These are phyloP conservation scores for Golubevia sp. DNA, from an alignment of 1,284 basidiomycete species.

Conservation along the genomic window DNA sequence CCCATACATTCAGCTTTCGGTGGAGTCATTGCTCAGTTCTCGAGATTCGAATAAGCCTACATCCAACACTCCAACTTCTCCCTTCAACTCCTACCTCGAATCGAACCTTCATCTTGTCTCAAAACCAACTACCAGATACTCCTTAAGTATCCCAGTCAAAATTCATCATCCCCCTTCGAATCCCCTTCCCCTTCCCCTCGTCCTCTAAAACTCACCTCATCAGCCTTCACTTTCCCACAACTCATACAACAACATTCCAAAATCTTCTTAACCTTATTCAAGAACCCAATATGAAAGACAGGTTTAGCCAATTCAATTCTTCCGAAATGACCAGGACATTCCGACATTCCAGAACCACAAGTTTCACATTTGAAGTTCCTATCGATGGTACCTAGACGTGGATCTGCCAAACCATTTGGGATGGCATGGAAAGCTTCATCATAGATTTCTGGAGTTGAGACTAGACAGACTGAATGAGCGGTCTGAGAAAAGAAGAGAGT, in stretches of 20 bases:
- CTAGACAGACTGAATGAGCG: background rate
- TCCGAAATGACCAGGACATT: conserved; percentile 90
- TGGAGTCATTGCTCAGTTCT: no score
- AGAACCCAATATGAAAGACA: conserved; percentile 95
- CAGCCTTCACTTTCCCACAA: conserved; percentile 96
- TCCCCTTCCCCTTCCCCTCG: no score
- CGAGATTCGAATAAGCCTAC: no score
- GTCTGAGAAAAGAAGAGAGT: no score
- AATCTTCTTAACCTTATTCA: conserved; percentile 99
- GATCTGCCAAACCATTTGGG: conserved; percentile 83
- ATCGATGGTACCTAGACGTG: conserved; percentile 95
- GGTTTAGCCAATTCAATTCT: conserved; percentile 96
- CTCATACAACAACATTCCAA: conserved; percentile 98
- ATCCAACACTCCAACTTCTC: no score
- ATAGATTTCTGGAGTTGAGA: background rate
- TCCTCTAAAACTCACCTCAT: conserved; percentile 63
- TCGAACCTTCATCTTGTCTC: no score
- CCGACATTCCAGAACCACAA: conserved; percentile 69
- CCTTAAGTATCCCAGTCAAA: no score
- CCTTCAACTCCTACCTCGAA: no score
- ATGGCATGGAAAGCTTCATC: background rate
- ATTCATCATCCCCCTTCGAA: no score
- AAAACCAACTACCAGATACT: no score
- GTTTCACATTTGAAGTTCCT: conserved; percentile 99
- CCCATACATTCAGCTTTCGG: no score